phyloP scores from a whole-genome alignment of 2,329 filamentous ascomycete species.

The Seiridium cupressi region DNA sequence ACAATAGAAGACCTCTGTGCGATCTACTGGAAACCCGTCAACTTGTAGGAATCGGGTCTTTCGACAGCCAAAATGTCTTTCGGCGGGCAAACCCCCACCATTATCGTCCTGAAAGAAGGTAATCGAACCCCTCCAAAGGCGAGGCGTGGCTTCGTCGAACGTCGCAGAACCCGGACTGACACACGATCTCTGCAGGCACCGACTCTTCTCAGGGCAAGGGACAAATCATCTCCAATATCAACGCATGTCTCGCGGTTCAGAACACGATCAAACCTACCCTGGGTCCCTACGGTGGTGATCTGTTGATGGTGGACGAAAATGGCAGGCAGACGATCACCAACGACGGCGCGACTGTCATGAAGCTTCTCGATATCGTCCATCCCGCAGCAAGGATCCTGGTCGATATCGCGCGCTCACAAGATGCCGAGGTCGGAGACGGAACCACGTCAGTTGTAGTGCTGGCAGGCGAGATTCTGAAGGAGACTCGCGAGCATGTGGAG shows the following conservation, averaged over 20 bases:
- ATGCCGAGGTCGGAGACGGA: conserved; percentile 97
- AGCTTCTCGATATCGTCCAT: conserved; percentile 98
- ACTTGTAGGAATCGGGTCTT: neutral
- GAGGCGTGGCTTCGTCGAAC: neutral
- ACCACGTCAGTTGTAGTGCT: conserved; percentile 97
- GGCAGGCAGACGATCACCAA: conserved; percentile 97
- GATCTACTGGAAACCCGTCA: neutral
- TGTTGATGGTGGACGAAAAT: conserved; percentile 94
- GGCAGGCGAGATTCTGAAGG: conserved; percentile 96
- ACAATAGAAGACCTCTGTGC: neutral
- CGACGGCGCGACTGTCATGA: conserved; percentile 99
- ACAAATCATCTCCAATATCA: conserved; percentile 97
- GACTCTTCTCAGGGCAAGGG: conserved; percentile 96
- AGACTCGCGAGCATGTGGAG: conserved; percentile 94
- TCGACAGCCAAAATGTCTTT: conserved; percentile 71
- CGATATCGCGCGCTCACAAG: conserved; percentile 97
- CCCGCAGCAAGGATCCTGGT: conserved; percentile 95
- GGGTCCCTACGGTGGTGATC: conserved; percentile 93
- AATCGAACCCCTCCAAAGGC: conserved; percentile 36
- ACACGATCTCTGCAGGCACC: conserved; percentile 63
- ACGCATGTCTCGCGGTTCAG: conserved; percentile 95
- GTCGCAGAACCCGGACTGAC: neutral
- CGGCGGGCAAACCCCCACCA: conserved; percentile 94
- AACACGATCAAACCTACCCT: conserved; percentile 93
- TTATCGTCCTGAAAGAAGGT: conserved; percentile 98